These are phyloP conservation scores for Aspergillus nomiae DNA, from an alignment of 2,329 filamentous ascomycete species.

Conservation along the genomic window DNA sequence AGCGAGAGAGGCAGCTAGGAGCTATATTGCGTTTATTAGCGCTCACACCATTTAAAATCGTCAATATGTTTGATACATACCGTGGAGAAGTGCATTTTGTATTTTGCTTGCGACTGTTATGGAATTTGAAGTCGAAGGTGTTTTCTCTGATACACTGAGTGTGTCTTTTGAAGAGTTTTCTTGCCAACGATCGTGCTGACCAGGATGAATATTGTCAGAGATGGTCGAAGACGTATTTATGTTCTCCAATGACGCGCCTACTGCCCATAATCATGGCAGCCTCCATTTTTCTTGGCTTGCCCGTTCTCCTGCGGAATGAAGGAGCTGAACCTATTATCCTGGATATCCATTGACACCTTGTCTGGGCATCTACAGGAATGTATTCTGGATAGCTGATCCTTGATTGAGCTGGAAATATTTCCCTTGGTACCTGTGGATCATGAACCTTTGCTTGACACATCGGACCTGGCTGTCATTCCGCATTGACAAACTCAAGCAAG, in stretches of 20 bases:
- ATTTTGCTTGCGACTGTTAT: background rate
- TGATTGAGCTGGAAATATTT: background rate
- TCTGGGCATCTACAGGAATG: background rate
- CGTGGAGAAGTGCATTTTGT: slow-evolving; percentile 18
- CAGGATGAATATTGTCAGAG: background rate
- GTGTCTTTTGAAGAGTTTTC: background rate
- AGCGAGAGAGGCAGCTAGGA: slow-evolving; percentile 17
- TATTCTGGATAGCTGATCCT: background rate
- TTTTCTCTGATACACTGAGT: background rate
- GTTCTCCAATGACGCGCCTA: background rate
- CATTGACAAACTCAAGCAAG: no score
- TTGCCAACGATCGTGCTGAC: background rate
- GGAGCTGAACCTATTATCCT: background rate
- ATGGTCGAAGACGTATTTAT: background rate
- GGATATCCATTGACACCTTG: background rate
- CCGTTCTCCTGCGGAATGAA: background rate
- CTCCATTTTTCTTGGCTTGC: background rate
- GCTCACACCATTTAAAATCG: background rate
- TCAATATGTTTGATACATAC: slow-evolving; percentile 4
- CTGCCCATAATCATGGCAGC: background rate
- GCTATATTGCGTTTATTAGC: background rate
- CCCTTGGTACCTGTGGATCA: background rate
- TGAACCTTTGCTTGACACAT: background rate
- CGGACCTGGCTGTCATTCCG: background rate
- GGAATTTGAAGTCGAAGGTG: background rate